Base-by-base conservation (phyloP, 2,329 filamentous ascomycete genomes). In the Fusarium equiseti region DNA sequence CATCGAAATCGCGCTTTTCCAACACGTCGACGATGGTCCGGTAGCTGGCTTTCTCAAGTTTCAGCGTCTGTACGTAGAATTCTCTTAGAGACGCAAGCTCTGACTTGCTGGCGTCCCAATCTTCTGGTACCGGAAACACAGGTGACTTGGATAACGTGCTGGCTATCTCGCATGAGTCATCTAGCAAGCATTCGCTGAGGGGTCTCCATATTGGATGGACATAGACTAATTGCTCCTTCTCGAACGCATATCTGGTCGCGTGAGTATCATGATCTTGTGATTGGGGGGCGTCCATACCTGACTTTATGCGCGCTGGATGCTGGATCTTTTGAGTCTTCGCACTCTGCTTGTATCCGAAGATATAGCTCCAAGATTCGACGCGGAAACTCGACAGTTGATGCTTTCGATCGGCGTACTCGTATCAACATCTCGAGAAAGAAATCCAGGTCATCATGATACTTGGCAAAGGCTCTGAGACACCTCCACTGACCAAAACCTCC, bases 341-440 rank as follows among this genome's bases (percentile, higher is more conserved):
- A 73, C 45, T 70, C 65, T 31, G 72, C 72, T 43, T 70, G 65
- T 29, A 75, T 75, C 22, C 73, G 61, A 40, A 75, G 70, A 46
- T 75, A 75, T 4, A 75, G 59, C 22, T 75, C 72, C 63, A 75
- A 8, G 18, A 75, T 61, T n/a, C 73, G 66, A 20, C 65, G 72
- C 0, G 73, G 72, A 51, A 72, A 75, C 42, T 73, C 63, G 45
- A 74, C 68, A 6, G 60, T 67, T 4, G 44, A 35, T n/a, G 56
- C 53, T 7, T 73, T 74, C 12, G 63, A 51, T 20, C 66, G 49
- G 42, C 63, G 63, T 50, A 73, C 38, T 40, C 63, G 53, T 29
- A 63, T 59, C 54, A 75, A 42, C 57, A 75, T 72, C 27, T 74
- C 72, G n/a, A 75, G 57, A 49, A 70, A 75, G 20, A 75, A 75